phyloP scores from a whole-genome alignment of 345 rosid species.

The Litchi chinensis region DNA sequence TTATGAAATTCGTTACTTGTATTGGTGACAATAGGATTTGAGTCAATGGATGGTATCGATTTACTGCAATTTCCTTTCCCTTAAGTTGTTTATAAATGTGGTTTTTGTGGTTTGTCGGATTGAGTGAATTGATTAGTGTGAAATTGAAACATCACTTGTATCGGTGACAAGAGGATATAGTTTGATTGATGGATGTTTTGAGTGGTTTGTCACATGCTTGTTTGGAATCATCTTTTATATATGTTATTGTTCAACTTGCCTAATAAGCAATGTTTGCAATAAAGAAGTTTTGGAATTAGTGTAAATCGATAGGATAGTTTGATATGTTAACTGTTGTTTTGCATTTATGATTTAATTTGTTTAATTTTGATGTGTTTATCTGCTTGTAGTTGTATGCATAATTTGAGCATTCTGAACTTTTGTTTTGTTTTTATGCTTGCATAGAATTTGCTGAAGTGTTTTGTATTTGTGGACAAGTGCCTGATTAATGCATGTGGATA shows the following conservation, averaged over 20 bases:
- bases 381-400: not conserved
- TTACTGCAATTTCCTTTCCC: not conserved
- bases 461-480: not conserved
- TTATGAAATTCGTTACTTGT: too few relatives aligned
- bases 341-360: not conserved
- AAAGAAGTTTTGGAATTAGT: not conserved
- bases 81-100: constrained; percentile 8
- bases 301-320: not conserved
- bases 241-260: not conserved
- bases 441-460: not conserved
- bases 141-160: not conserved
- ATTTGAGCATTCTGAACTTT: not conserved
- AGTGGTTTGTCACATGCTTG: not conserved
- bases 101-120: not conserved
- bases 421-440: not conserved
- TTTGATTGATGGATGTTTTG: not conserved
- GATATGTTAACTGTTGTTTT: not conserved
- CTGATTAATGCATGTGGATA: not conserved
- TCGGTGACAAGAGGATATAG: not conserved
- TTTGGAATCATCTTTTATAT: not conserved
- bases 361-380: not conserved
- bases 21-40: too few relatives aligned
- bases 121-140: not conserved
- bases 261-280: not conserved
- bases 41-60: too few relatives aligned